These are phyloP conservation scores for Amphirosellinia nigrospora DNA, from an alignment of 495 filamentous ascomycete genomes.

Conservation along the genomic window DNA sequence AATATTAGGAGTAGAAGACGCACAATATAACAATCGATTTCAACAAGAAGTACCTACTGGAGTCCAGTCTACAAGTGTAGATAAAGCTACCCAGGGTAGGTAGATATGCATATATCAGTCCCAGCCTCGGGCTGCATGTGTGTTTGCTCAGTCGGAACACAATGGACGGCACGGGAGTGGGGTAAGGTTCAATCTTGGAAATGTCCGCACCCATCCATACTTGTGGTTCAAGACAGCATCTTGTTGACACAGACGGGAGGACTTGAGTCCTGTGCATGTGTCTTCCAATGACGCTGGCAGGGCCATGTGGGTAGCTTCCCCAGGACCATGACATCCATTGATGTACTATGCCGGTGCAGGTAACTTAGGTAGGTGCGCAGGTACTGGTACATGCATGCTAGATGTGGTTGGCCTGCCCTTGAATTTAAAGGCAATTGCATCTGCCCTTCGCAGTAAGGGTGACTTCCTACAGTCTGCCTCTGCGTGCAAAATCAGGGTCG, in stretches of 20 bases:
- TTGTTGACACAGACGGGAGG: neutral
- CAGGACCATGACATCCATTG: neutral
- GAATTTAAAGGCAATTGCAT: slow-evolving; percentile 24
- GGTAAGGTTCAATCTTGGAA: slow-evolving; percentile 2
- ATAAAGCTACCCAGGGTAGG: too few relatives aligned
- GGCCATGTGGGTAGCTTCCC: neutral
- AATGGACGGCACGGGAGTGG: neutral
- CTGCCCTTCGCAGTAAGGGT: slow-evolving; percentile 7
- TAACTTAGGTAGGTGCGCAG: neutral
- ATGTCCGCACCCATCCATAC: neutral
- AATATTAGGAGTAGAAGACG: neutral
- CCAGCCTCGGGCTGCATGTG: neutral
- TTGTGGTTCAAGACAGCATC: slow-evolving; percentile 8
- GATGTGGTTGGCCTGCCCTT: too few relatives aligned
- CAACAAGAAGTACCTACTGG: neutral
- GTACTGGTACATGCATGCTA: neutral
- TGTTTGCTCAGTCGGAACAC: slow-evolving; percentile 6
- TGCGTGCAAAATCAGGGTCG: slow-evolving; percentile 21
- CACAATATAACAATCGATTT: neutral
- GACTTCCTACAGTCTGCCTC: slow-evolving; percentile 29
- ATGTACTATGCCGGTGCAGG: neutral
- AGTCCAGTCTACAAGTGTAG: neutral
- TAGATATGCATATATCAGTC: neutral
- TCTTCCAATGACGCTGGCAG: neutral
- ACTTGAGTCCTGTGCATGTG: neutral